Evolutionary conservation across 805 yeast genomes (phyloP), one percentile per base, ranked within the genome.

Genomic region (Saccharomycopsis babjevae): DNA sequence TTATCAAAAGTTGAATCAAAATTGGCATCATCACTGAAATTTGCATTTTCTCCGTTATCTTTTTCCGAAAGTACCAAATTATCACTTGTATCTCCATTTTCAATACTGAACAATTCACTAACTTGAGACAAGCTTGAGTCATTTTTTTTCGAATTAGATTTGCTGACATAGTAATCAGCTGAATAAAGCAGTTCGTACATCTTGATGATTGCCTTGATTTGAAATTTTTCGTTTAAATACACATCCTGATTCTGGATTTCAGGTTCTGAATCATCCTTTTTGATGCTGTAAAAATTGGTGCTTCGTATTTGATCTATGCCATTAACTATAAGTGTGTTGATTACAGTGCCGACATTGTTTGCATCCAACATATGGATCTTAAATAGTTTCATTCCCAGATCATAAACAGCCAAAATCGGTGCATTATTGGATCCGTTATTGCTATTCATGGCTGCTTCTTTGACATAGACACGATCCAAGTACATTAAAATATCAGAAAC

Each of bases 401-500:
- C 97, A 68, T 85, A 86, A 1, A 86, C 77, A 61, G 84, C 74
- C 3, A 87, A 83, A 57, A 83, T 73, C 66, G 82, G 84, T 22
- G 20, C 4, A 42, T 20, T 42, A 7, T 22, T 46, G 13, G 32
- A 46, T 16, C 52, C n/a, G 25, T 13, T 46, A 46, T 46, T 11
- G 13, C 20, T 46, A 25, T 46, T 46, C 38, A 73, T 71, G 4
- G 46, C 34, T 60, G 77, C 76, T 65, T 86, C 92, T 65, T 83
- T 84, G 32, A 91, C 88, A 66, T 88, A 90, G 0, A 89, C 96
- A 54, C 96, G 79, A 69, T 91, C 96, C 69, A 92, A 72, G 68
- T 91, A 91, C 88, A 91, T 85, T 69, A 89, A 74, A 2, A 91
- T 88, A 70, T 92, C 96, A 67, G 92, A 81, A 54, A 89, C 81